Evolutionary conservation across 73 alveolate species (phyloP).

Genomic region (Breviolum minutum): DNA sequence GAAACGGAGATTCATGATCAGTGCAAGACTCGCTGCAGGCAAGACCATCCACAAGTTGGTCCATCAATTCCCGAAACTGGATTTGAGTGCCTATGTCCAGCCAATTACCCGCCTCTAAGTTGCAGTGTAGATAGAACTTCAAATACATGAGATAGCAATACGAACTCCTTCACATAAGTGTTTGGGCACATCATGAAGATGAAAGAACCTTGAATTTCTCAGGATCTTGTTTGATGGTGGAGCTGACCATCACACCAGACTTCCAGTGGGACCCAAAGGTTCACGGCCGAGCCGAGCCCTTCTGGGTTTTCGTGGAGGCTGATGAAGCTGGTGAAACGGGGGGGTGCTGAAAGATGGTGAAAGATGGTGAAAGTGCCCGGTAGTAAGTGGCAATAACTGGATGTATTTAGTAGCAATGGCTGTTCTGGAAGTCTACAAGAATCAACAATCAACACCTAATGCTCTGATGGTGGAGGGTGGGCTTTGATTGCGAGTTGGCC

Average conservation of each 20-base stretch:
- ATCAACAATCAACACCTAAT: too few species aligned
- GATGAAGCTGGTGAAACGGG: background rate
- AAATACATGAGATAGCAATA: background rate
- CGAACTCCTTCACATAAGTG: background rate
- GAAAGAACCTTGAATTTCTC: background rate
- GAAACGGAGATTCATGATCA: background rate
- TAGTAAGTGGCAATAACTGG: background rate
- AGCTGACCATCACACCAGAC: conserved; percentile 98
- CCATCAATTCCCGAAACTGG: conserved; percentile 99
- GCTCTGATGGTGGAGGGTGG: too few species aligned
- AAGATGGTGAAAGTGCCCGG: background rate
- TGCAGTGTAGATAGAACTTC: background rate
- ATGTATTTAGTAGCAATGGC: too few species aligned
- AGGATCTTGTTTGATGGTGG: conserved; percentile 98
- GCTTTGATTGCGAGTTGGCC: too few species aligned
- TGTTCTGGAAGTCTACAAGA: too few species aligned
- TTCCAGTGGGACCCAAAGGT: conserved; percentile 99
- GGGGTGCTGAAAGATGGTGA: background rate
- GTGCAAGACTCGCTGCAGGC: conserved; percentile 87
- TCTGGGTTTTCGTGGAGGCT: conserved; percentile 99
- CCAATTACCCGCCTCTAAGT: conserved; percentile 98
- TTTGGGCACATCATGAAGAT: background rate
- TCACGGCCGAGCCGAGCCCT: conserved; percentile 98
- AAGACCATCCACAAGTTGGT: conserved; percentile 98
- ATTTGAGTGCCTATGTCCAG: conserved; percentile 98